Evolutionary conservation across 1,284 basidiomycete genomes (phyloP), one percentile per base, ranked within the genome.

Genomic region (Sphaerobolus stellatus): DNA sequence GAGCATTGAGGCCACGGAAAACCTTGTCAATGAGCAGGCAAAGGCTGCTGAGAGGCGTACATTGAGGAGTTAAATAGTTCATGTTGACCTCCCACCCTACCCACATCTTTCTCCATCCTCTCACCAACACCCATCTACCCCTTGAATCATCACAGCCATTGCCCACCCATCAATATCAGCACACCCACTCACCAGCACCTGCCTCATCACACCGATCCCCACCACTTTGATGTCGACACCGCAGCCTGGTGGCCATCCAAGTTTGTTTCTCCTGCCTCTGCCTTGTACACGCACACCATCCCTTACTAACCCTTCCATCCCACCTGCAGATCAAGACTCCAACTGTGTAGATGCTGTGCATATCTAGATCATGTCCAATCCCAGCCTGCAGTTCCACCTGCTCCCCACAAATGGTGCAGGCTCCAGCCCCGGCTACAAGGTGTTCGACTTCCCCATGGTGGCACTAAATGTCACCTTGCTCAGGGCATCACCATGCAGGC

Each of bases 371-470:
- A 60, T 70, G 29, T 74, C 71, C 58, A 71, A 73, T 56, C 62
- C 73, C 5, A 71, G 75, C 58, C 64, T 73, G 29, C 71, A 75
- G 52, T 54, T 69, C 13, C 64, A 66, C 31, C 61, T 66, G 20
- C 22, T 31, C 18, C 44, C 43, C 1, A 22, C 38, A 18, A 47
- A 24, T 16, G 56, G 34, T 4, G n/a, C n/a, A n/a, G 34, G 51
- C 7, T 45, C 53, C 24, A 58, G 54, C 29, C 50, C 61, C 5
- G 61, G 62, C 30, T 65, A 69, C 38, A 62, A 62, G 27, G 58
- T 59, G 29, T 67, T 65, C 57, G 63, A 69, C 20, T 64, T 73
- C 38, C 68, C 71, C 6, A 67, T 58, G 1, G 45, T 48, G 5
- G 67, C 70, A 2, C 60, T 65, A 3, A 59, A 65, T 51, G 65